These are phyloP conservation scores for Jamesozyma hellenica DNA, from an alignment of 805 yeast species.

Conservation along the genomic window DNA sequence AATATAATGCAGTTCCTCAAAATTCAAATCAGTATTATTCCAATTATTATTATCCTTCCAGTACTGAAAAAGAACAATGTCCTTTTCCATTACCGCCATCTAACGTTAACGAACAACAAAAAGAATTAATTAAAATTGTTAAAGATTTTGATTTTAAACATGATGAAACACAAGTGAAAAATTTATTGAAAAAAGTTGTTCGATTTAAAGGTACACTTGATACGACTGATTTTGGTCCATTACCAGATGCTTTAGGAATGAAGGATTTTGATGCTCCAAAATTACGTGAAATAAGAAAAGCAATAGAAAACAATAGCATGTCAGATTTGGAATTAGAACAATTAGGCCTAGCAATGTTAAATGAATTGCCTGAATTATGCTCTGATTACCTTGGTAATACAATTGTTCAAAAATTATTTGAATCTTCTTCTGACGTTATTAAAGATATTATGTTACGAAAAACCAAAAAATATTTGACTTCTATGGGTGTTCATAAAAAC, in stretches of 20 bases:
- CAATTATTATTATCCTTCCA: background rate
- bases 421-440: constrained; percentile 54
- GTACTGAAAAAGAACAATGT: constrained; percentile 27
- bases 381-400: constrained; percentile 94
- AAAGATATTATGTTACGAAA: constrained; percentile 73
- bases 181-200: constrained; percentile 37
- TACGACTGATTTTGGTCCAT: constrained; percentile 51
- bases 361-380: constrained; percentile 81
- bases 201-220: constrained; percentile 38
- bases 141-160: constrained; percentile 16
- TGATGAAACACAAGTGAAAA: constrained; percentile 28
- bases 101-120: constrained; percentile 10
- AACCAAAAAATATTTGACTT: constrained; percentile 72
- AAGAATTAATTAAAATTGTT: constrained; percentile 13
- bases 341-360: constrained; percentile 70
- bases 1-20: background rate
- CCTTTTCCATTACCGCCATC: constrained; percentile 31
- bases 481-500: constrained; percentile 90
- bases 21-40: background rate
- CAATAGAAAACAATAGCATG: constrained; percentile 45
- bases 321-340: constrained; percentile 64
- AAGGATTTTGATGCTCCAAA: constrained; percentile 83
- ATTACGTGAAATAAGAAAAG: constrained; percentile 75
- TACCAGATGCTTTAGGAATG: constrained; percentile 58
- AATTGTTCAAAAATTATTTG: constrained; percentile 83